Evolutionary conservation across 1,284 basidiomycete species (phyloP).

Genomic region (Fistulina hepatica): DNA sequence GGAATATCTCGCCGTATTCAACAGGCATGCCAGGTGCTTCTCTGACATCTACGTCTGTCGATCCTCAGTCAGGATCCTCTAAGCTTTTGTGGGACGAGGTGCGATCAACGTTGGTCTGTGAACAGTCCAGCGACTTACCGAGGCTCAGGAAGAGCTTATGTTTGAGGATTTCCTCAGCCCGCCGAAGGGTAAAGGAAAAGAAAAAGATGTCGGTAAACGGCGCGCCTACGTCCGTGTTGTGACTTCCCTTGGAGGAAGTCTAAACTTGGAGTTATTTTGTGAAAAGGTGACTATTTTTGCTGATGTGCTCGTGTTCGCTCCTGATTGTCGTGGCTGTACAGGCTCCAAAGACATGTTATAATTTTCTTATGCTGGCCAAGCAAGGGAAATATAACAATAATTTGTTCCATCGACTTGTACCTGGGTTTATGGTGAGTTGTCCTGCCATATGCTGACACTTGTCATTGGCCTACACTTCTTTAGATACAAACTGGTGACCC

Average conservation of each 20-base stretch:
- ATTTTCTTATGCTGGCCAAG: constrained; percentile 87
- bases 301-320: not conserved
- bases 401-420: constrained; percentile 88
- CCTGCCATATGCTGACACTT: not conserved
- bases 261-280: constrained; percentile 89
- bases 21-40: constrained; percentile 88
- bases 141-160: constrained; percentile 73
- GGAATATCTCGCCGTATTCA: constrained; percentile 88
- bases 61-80: constrained; percentile 66
- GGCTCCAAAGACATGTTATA: constrained; percentile 97
- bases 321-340: constrained; percentile 20
- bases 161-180: constrained; percentile 79
- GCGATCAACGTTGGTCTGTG: constrained; percentile 10
- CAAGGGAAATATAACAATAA: constrained; percentile 85
- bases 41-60: constrained; percentile 85
- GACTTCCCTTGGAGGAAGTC: constrained; percentile 77
- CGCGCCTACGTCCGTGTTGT: constrained; percentile 86
- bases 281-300: constrained; percentile 67
- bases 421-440: constrained; percentile 84
- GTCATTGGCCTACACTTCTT: not conserved
- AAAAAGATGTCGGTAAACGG: constrained; percentile 82
- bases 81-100: constrained; percentile 86
- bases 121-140: not conserved
- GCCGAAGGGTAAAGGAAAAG: constrained; percentile 74
- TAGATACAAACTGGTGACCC: constrained; percentile 95